These are phyloP conservation scores for Saccharomycopsis fibuligera DNA, from an alignment of 805 yeast species.

Conservation along the genomic window DNA sequence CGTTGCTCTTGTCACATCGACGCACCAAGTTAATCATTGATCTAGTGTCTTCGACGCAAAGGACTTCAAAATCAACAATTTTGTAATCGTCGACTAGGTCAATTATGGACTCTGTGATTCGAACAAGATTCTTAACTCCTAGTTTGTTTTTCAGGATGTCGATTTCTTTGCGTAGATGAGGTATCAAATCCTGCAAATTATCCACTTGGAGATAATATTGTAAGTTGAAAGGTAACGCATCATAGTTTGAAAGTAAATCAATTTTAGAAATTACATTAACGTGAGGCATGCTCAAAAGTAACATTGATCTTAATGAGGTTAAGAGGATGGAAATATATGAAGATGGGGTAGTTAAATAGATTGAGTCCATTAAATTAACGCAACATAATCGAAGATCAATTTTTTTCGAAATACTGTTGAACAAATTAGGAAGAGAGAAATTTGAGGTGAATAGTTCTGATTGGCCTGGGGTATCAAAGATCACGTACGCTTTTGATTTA, in stretches of 20 bases:
- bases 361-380: conserved; percentile 78
- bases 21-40: conserved; percentile 81
- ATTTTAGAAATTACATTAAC: conserved; percentile 89
- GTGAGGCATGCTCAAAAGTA: conserved; percentile 89
- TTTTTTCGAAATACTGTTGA: conserved; percentile 55
- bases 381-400: conserved; percentile 73
- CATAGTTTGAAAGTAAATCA: conserved; percentile 72
- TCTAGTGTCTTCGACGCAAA: conserved; percentile 85
- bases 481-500: conserved; percentile 54
- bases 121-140: conserved; percentile 34
- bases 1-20: conserved; percentile 83
- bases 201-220: conserved; percentile 92
- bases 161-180: conserved; percentile 59
- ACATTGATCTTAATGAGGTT: conserved; percentile 82
- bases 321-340: conserved; percentile 80
- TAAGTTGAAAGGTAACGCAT: conserved; percentile 71
- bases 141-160: conserved; percentile 24
- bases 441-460: conserved; percentile 93
- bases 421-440: conserved; percentile 61
- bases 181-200: conserved; percentile 63
- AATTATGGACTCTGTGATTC: conserved; percentile 68
- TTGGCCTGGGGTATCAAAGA: conserved; percentile 94
- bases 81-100: conserved; percentile 85
- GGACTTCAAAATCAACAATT: conserved; percentile 79
- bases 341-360: conserved; percentile 77